phyloP scores from a whole-genome alignment of 2,329 filamentous ascomycete genomes.

The Pseudopyricularia cyperi region DNA sequence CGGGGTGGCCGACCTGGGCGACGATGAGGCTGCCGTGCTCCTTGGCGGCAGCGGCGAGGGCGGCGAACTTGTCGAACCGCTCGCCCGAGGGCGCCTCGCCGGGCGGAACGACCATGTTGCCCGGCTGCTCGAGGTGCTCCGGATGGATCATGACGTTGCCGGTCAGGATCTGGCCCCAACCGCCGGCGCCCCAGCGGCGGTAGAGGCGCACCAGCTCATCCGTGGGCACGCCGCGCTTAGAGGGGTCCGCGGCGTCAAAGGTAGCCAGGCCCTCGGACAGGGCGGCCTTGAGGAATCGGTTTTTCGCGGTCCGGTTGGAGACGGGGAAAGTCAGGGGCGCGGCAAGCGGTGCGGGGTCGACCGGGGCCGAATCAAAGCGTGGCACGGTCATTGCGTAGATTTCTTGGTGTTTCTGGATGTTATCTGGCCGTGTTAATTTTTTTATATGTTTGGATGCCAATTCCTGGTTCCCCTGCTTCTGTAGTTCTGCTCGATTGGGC shows the following conservation, averaged over 20 bases:
- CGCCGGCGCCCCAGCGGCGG: conserved; percentile 45
- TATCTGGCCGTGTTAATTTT: not conserved
- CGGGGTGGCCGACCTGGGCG: conserved; percentile 50
- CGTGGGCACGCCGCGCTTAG: conserved; percentile 30
- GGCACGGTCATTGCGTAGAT: not conserved
- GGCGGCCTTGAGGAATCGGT: conserved; percentile 54
- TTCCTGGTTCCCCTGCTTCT: too few relatives aligned
- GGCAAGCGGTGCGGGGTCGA: conserved; percentile 21
- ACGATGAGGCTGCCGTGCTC: conserved; percentile 46
- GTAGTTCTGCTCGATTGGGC: too few relatives aligned
- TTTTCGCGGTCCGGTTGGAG: conserved; percentile 42
- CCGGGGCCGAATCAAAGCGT: conserved; percentile 1
- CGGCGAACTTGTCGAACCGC: conserved; percentile 48
- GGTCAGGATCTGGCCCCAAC: conserved; percentile 16
- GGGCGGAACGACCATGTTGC: conserved; percentile 45
- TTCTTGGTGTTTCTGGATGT: not conserved
- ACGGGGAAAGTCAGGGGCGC: conserved; percentile 35
- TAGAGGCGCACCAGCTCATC: conserved; percentile 38
- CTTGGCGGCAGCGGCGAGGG: conserved; percentile 40
- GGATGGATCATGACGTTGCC: conserved; percentile 39
- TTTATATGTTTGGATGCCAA: not conserved
- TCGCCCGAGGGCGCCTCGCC: conserved; percentile 36
- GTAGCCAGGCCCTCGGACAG: conserved; percentile 53
- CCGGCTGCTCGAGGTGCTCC: conserved; percentile 40
- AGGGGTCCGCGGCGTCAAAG: conserved; percentile 39